phyloP scores from a whole-genome alignment of 1,284 basidiomycete genomes.

The Trichosporon faecale region DNA sequence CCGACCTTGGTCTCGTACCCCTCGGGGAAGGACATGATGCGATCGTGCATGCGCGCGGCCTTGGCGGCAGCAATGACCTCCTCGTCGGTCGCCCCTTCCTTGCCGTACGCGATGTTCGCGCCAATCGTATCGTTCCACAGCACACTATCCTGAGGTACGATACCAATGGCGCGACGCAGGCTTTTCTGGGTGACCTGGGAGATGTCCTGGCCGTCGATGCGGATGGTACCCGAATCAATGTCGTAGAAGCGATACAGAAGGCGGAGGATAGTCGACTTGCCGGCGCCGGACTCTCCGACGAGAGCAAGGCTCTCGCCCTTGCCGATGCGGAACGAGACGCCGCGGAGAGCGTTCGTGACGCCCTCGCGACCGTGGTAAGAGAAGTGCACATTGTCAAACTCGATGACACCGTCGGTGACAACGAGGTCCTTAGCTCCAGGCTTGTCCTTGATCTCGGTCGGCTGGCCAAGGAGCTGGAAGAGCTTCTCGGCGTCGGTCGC shows the following conservation, averaged over 20 bases:
- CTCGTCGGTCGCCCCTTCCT: constrained; percentile 78
- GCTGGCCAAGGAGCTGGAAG: constrained; percentile 84
- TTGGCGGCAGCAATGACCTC: constrained; percentile 79
- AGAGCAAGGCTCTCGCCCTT: constrained; percentile 94
- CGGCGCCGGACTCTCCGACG: constrained; percentile 93
- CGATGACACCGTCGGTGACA: constrained; percentile 79
- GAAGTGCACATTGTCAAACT: constrained; percentile 89
- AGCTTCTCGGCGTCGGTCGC: constrained; percentile 93
- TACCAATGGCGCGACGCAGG: constrained; percentile 77
- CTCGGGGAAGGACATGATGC: constrained; percentile 75
- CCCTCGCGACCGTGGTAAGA: constrained; percentile 73
- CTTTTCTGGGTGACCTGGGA: constrained; percentile 68
- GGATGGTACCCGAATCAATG: constrained; percentile 72
- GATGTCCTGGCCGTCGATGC: constrained; percentile 76
- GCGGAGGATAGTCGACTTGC: constrained; percentile 92
- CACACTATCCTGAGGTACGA: constrained; percentile 96
- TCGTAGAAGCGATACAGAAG: constrained; percentile 94
- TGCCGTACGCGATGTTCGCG: constrained; percentile 91
- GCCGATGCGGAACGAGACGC: constrained; percentile 84
- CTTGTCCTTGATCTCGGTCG: constrained; percentile 70
- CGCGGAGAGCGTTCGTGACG: constrained; percentile 79
- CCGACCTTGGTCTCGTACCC: constrained; percentile 84
- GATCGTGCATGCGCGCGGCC: constrained; percentile 81
- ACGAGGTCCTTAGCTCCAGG: constrained; percentile 67
- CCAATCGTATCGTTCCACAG: constrained; percentile 92